Percentiles rank a stretch among this genome's conserved stretches.
Evolutionary conservation across 148 eudicot genomes (phyloP).

Genomic region (Heliamphora exappendiculata): DNA sequence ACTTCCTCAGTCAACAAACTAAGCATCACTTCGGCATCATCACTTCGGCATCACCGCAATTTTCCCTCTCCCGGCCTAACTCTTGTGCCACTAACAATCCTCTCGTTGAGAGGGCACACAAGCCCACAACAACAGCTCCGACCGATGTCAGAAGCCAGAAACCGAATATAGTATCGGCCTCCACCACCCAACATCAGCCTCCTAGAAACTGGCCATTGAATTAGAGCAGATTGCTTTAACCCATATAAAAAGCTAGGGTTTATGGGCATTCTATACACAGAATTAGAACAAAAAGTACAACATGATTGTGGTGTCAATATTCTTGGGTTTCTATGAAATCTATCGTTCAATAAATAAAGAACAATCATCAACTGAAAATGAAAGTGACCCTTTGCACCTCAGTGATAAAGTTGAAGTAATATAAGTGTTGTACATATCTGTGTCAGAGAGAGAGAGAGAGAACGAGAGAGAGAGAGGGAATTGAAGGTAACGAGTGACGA

Average conservation of each 20-base stretch:
- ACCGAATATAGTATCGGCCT: slow-evolving; percentile 23
- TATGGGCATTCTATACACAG: slow-evolving; percentile 26
- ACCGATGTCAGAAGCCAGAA: slow-evolving; percentile 33
- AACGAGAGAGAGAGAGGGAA: slow-evolving; percentile 6
- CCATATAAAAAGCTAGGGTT: slow-evolving; percentile 51
- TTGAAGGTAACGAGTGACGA: too few relatives aligned
- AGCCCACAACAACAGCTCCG: slow-evolving; percentile 25
- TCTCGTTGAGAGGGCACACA: slow-evolving; percentile 25
- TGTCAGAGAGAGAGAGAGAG: too few relatives aligned
- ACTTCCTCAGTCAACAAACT: slow-evolving; percentile 66
- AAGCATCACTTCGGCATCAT: slow-evolving; percentile 64
- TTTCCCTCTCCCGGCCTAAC: slow-evolving; percentile 26
- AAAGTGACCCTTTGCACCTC: slow-evolving; percentile 27
- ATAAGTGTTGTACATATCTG: slow-evolving; percentile 37
- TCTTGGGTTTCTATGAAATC: slow-evolving; percentile 15
- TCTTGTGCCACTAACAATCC: slow-evolving; percentile 20
- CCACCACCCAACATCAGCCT: slow-evolving; percentile 33
- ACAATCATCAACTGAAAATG: slow-evolving; percentile 30
- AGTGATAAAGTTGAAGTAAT: slow-evolving; percentile 30
- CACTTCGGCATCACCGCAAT: slow-evolving; percentile 26
- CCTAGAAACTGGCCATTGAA: slow-evolving; percentile 55
- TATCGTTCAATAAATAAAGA: slow-evolving; percentile 23
- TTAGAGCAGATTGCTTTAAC: slow-evolving; percentile 64
- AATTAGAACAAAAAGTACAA: slow-evolving; percentile 32
- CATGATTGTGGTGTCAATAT: slow-evolving; percentile 20